Base-by-base conservation (phyloP, 495 filamentous ascomycete genomes). In the Tuber aestivum region DNA sequence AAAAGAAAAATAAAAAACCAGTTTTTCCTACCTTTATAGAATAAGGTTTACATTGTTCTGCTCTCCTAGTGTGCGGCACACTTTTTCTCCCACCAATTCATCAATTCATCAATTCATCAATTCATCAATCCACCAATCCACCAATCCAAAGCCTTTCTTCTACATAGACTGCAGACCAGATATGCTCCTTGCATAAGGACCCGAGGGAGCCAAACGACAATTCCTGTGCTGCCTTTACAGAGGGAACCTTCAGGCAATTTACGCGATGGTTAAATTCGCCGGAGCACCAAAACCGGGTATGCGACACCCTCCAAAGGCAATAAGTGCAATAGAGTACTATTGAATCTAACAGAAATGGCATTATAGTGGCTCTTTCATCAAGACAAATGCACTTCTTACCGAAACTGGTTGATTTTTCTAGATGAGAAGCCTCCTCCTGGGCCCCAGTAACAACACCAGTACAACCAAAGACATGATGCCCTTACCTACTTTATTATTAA, bases 391-490 rank as follows among this genome's bases (percentile, higher is more conserved):
- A 27, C 50, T 16, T 27, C 0, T 32, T 32, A 61, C 12, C 3
- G 3, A 1, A 61, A 61, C 0, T 61, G 27, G 21, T n/a, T 32
- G n/a, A 32, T 61, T 27, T 61, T 56, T 14, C n/a, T 12, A 61
- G 1, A 50, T 23, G 50, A 61, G 50, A 61, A 32, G 50, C 4
- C 3, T 0, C 0, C 50, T 3, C 3, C 1, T 0, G 0, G n/a
- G 0, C 10, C 27, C 1, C 0, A 61, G 0, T 3, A 61, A 61
- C 7, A 61, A 14, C 3, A 61, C 0, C 0, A 27, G 3, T 32
- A 61, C 3, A 61, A 32, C 3, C 10, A 32, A 4, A 16, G n/a
- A 61, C 5, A 32, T 61, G 50, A 61, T 61, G 12, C 10, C 0
- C 50, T 5, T 32, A 61, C 48, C 1, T n/a, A 16, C 8, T 61